A percentile compares a stretch with the other conserved stretches of the same genome.
These are phyloP conservation scores for Quillaja saponaria DNA, from an alignment of 306 rosid species.

Conservation along the genomic window DNA sequence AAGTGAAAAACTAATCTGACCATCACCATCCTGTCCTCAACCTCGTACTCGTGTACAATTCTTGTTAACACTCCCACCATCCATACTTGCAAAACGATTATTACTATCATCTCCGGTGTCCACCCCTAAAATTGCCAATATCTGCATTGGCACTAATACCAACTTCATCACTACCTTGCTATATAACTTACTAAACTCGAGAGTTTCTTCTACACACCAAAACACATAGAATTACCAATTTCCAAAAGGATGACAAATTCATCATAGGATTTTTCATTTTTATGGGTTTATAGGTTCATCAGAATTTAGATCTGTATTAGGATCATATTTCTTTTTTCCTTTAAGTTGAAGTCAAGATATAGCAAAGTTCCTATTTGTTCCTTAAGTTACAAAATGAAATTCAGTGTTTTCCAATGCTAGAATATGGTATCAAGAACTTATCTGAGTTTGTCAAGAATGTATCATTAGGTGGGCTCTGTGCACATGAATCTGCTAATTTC, in stretches of 20 bases:
- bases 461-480: constrained; percentile 4
- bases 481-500: constrained; percentile 13
- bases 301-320: constrained; percentile 1
- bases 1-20: too few relatives aligned
- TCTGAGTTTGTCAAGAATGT: constrained; percentile 10
- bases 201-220: not conserved
- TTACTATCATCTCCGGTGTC: constrained; percentile 9
- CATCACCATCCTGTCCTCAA: too few relatives aligned
- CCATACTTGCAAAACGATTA: not conserved
- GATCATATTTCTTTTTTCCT: not conserved
- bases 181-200: not conserved
- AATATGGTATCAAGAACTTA: constrained; percentile 2
- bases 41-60: too few relatives aligned
- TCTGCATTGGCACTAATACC: constrained; percentile 10
- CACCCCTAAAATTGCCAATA: constrained; percentile 17
- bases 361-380: constrained; percentile 5
- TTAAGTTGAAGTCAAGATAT: not conserved
- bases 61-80: constrained; percentile 5
- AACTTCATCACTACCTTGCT: constrained; percentile 14
- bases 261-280: not conserved
- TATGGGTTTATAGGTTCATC: not conserved
- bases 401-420: not conserved
- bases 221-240: constrained; percentile 16
- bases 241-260: not conserved
- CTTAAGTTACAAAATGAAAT: not conserved